Evolutionary conservation across 352 stramenopile genomes (phyloP), one percentile per base, ranked within the genome.

Genomic region (Phytophthora vignae): DNA sequence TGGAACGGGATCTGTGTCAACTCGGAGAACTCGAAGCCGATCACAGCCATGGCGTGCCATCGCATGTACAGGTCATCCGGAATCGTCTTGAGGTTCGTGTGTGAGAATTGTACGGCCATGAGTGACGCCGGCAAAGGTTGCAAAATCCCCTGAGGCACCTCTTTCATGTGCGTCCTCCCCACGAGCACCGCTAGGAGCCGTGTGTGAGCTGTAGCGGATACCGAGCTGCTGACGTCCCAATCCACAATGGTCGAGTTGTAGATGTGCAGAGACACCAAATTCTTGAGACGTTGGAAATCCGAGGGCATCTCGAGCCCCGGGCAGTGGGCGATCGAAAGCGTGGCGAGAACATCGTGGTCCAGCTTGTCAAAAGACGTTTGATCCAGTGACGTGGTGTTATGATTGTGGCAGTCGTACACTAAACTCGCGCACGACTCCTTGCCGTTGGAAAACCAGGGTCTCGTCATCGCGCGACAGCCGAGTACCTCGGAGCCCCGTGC

Each of bases 381-480:
- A 7, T 71, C 54, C 7, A 56, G 69, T 22, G 69, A 65, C 6
- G 31, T 14, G 4, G n/a, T 71, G 40, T 42, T 46, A 25, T 11
- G 48, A 11, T n/a, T 19, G 10, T 65, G 15, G 38, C 69, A 76
- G 57, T 76, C 57, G 19, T 50, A 73, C 21, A 76, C 63, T 15
- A 76, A 25, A 55, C 57, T 60, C 4, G 64, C 68, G 53, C 69
- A 76, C 3, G 58, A 52, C 22, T 73, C 63, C 19, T 76, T 76
- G 19, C 64, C 63, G n/a, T 67, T 72, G 6, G 64, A 68, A 10
- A 73, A 68, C 64, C 69, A 72, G 1, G 69, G 69, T 17, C 69
- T 25, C 11, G 69, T 69, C 10, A 61, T n/a, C 1, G 69, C 38
- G 6, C 40, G 57, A 36, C 69, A 76, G 0, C 63, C 63, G 5